Conservation (phyloP, 371 early-diverging fungal genomes). For the Rhizopus microsporus region DNA sequence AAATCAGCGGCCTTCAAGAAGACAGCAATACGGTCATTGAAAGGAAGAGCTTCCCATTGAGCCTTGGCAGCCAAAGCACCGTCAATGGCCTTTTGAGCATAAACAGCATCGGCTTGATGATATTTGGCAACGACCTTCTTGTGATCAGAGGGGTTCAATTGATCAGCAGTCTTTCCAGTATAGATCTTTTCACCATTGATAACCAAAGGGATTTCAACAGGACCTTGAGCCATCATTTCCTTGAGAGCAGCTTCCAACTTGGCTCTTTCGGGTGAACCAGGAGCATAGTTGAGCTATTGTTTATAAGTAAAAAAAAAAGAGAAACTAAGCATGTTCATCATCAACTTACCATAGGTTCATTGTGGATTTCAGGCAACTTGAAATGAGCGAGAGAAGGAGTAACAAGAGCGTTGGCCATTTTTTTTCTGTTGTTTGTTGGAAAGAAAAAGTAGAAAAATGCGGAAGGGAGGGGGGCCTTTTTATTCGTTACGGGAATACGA, state of each 20-base stretch:
- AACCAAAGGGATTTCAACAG: constrained; percentile 81
- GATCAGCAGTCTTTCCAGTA: constrained; percentile 69
- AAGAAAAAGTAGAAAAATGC: constrained; percentile 4
- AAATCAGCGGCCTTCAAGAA: constrained; percentile 98
- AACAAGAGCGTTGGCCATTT: constrained; percentile 14
- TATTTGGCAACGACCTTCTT: constrained; percentile 77
- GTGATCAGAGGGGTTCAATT: constrained; percentile 87
- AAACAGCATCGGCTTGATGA: constrained; percentile 78
- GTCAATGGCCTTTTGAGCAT: constrained; percentile 84
- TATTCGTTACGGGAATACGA: constrained; percentile 1
- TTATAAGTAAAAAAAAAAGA: neutral
- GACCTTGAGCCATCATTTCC: constrained; percentile 70
- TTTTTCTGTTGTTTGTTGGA: neutral
- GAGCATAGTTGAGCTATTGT: constrained; percentile 70
- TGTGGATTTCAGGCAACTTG: constrained; percentile 80
- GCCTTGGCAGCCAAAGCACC: constrained; percentile 86
- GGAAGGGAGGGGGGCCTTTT: neutral
- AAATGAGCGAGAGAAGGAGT: constrained; percentile 69
- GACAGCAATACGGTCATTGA: constrained; percentile 94
- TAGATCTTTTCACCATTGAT: constrained; percentile 84
- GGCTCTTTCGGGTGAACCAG: constrained; percentile 78
- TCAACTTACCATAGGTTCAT: constrained; percentile 85
- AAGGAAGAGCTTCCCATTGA: constrained; percentile 92
- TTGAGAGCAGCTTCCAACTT: constrained; percentile 77
- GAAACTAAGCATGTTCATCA: neutral